Evolutionary conservation across 176 grass and related monocot genomes (phyloP), one percentile per base, ranked within the genome.

Genomic region (Zoysia japonica): DNA sequence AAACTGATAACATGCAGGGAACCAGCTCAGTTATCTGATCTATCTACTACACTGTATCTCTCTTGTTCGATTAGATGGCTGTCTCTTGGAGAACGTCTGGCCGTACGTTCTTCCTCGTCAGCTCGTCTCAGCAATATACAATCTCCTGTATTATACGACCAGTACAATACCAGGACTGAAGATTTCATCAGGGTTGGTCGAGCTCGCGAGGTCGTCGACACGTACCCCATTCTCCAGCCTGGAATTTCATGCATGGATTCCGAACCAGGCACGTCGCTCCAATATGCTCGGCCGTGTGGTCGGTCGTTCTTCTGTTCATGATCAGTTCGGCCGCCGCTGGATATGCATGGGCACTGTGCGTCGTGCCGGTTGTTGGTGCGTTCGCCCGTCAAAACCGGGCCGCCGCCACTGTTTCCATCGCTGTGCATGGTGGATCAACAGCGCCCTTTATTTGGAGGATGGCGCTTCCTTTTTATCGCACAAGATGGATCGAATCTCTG

Each of bases 391-490:
- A 70, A 64, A 64, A 36, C 35, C 46, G 57, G 59, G 19, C 56
- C 47, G 39, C 39, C 20, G n/a, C 38, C 47, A 54, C 40, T 79
- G 68, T 57, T 66, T 6, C 37, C 1, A 69, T 79, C 77, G 77
- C 5, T 36, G 6, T 49, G 9, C 47, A 49, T 1, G 47, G 10
- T 72, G 28, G 50, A 43, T 37, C 50, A 15, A 9, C 55, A 39
- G 35, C n/a, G 7, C 6, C 9, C 37, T 35, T 57, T 36, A 5
- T 65, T 7, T 54, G 3, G 19, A 36, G 39, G 70, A 38, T 19
- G 71, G 7, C 20, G 3, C 35, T 43, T 62, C 56, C 77, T 61
- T 68, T 70, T 75, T 75, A 61, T 86, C 53, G 47, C 77, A 14
- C 15, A 19, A 52, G 44, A 45, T 6, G 44, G 6, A 45, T 45